A percentile compares a stretch with the other conserved stretches of the same genome.
These are phyloP conservation scores for Serendipita sp. DNA, from an alignment of 768 basidiomycete species.

Conservation along the genomic window DNA sequence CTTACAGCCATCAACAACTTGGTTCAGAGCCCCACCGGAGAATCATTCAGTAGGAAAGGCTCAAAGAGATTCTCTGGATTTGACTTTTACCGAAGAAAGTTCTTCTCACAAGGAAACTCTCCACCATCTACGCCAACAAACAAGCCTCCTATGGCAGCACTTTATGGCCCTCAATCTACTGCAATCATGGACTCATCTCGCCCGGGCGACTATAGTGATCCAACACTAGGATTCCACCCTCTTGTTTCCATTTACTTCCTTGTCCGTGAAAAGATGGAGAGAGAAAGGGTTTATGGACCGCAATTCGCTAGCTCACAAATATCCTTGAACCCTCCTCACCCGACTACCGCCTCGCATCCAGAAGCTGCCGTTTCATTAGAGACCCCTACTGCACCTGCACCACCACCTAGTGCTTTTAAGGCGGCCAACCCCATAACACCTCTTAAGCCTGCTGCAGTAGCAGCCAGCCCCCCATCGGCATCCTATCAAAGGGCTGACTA, in stretches of 20 bases:
- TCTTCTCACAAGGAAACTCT: conserved; percentile 35
- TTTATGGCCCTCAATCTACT: conserved; percentile 3
- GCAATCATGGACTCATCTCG: not conserved
- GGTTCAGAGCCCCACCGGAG: conserved; percentile 11
- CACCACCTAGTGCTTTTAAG: conserved; percentile 5
- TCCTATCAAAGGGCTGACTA: conserved; percentile 42
- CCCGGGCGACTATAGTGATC: conserved; percentile 36
- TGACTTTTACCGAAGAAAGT: conserved; percentile 82
- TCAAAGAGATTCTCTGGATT: conserved; percentile 85
- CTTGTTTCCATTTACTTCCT: conserved; percentile 94
- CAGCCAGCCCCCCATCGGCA: conserved; percentile 22
- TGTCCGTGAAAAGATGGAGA: conserved; percentile 85
- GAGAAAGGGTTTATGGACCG: conserved; percentile 84
- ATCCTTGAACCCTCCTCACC: conserved; percentile 27
- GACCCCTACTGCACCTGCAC: conserved; percentile 8
- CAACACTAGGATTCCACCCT: conserved; percentile 86
- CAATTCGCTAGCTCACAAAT: conserved; percentile 88
- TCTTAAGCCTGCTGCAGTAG: conserved; percentile 17
- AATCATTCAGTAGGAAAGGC: conserved; percentile 38
- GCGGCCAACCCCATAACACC: conserved; percentile 17
- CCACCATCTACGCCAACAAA: conserved; percentile 15
- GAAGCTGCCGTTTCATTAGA: conserved; percentile 5
- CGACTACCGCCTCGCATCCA: conserved; percentile 7
- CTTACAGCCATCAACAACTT: conserved; percentile 26
- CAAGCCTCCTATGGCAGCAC: not conserved